Conservation (phyloP, 116 monocot genomes). For the Cymodocea nodosa region DNA sequence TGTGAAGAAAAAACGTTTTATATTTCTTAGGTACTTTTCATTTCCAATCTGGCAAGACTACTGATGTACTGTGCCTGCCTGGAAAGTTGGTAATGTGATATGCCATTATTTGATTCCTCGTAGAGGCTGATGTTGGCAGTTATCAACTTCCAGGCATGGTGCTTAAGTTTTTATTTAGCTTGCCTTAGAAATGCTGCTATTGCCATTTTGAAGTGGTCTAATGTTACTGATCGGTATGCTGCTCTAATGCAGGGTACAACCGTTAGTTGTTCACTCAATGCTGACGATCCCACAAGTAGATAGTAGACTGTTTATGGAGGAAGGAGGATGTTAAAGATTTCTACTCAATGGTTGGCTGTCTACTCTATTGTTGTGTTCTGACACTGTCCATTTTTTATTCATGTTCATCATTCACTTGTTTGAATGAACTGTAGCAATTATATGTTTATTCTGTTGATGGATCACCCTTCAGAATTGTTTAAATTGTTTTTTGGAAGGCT, state of each 20-base stretch:
- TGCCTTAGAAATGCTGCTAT: neutral
- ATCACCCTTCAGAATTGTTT: neutral
- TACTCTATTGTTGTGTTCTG: neutral
- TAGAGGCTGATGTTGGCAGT: slow-evolving; percentile 2
- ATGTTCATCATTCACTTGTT: neutral
- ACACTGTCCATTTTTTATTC: neutral
- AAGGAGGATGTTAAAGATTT: neutral
- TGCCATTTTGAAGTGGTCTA: neutral
- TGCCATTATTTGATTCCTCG: slow-evolving; percentile 1
- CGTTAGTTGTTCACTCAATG: neutral
- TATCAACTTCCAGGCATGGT: slow-evolving; percentile 3
- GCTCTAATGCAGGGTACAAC: neutral
- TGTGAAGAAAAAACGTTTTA: neutral
- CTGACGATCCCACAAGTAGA: neutral
- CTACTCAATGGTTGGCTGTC: slow-evolving; percentile 3
- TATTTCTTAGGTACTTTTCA: neutral
- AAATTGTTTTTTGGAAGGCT: neutral
- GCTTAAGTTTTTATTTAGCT: neutral
- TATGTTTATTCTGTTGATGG: neutral
- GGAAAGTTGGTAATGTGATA: slow-evolving; percentile 3
- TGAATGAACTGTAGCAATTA: no score
- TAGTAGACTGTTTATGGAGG: neutral
- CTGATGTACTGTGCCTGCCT: neutral
- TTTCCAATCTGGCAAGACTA: slow-evolving; percentile 5
- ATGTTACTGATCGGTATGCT: neutral